Evolutionary conservation across 495 filamentous ascomycete species (phyloP).

Genomic region (Penicillium flavigenum): DNA sequence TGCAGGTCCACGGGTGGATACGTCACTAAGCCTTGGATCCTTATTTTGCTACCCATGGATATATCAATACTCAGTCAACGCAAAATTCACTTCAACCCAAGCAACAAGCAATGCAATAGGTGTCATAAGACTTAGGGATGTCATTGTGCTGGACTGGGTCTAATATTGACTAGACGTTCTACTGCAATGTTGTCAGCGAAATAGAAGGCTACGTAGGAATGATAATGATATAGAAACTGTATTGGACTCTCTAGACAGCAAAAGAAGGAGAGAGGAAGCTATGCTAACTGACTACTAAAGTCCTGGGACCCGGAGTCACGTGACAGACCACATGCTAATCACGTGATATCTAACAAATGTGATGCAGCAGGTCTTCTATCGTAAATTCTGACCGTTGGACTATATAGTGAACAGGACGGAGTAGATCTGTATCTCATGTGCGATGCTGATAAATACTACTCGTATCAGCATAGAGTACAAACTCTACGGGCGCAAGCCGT

Average conservation of each 20-base stretch:
- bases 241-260: no score
- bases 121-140: neutral
- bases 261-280: no score
- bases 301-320: no score
- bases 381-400: neutral
- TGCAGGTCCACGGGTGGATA: neutral
- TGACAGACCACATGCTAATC: no score
- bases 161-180: neutral
- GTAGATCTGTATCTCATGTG: neutral
- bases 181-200: no score
- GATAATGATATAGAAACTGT: no score
- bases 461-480: neutral
- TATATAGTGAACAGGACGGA: neutral
- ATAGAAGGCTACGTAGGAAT: no score
- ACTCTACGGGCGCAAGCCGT: neutral
- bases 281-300: no score
- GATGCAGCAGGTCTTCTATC: neutral
- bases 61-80: neutral
- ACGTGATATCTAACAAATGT: no score
- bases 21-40: neutral
- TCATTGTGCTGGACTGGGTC: neutral
- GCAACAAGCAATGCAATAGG: neutral
- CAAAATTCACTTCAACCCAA: neutral
- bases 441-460: neutral
- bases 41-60: neutral